phyloP scores from a whole-genome alignment of 208 protist genomes.

The Pavlovales sp. region DNA sequence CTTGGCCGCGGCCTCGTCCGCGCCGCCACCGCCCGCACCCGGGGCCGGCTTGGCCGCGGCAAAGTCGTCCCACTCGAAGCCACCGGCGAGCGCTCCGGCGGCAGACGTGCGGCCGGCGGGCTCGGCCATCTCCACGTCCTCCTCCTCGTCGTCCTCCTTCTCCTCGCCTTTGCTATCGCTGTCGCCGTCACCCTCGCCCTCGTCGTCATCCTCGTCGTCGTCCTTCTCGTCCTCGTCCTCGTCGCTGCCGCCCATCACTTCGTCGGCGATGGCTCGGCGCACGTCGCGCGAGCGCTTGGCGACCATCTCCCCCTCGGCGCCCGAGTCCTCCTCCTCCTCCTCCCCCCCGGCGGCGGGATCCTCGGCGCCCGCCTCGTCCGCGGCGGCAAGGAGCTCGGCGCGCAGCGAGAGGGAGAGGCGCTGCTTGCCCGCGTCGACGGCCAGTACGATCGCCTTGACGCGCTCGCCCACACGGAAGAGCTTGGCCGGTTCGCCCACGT shows the following conservation, averaged over 20 bases:
- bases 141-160: conserved; percentile 57
- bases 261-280: not conserved
- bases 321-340: conserved; percentile 28
- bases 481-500: conserved; percentile 2
- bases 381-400: not conserved
- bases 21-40: not conserved
- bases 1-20: not conserved
- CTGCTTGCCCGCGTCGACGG: conserved; percentile 39
- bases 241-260: not conserved
- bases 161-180: conserved; percentile 11
- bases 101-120: not conserved
- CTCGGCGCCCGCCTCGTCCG: conserved; percentile 35
- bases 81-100: not conserved
- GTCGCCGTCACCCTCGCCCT: conserved; percentile 41
- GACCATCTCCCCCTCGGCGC: too few relatives aligned
- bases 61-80: conserved; percentile 37
- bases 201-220: conserved; percentile 46
- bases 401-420: conserved; percentile 35
- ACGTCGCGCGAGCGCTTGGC: too few relatives aligned
- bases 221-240: conserved; percentile 44
- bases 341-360: not conserved
- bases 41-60: not conserved
- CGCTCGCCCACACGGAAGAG: conserved; percentile 27
- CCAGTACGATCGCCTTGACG: conserved; percentile 52
- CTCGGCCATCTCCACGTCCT: conserved; percentile 44